Evolutionary conservation across 2,329 filamentous ascomycete genomes (phyloP), one percentile per base, ranked within the genome.

Genomic region (Capronia epimyces): DNA sequence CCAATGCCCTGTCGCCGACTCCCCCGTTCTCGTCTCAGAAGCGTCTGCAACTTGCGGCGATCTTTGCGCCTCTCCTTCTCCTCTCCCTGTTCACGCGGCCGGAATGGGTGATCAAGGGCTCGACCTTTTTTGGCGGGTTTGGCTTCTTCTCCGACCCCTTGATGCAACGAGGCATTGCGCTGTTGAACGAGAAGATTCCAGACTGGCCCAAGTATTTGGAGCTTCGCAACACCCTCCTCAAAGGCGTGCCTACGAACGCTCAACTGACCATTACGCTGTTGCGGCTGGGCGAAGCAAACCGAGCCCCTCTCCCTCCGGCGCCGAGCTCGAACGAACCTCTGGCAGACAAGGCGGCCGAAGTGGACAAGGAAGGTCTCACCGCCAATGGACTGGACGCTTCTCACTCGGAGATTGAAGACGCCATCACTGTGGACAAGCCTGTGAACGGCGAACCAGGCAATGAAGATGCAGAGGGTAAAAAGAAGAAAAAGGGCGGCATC

Each of bases 241-340:
- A 86, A 63, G 87, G 87, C 2, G 83, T 93, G 0, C 89, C 89
- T 1, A 95, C 88, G 1, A 93, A 94, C 64, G 87, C 87, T 2
- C 89, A 95, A 63, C 78, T 94, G 15, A 83, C 87, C 0, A 72
- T 94, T 22, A 94, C 88, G 0, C 75, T 94, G 1, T 79, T 94
- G 9, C 84, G 89, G 3, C 82, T 91, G 24, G 88, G 87, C 34
- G 89, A 94, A 68, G 80, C 80, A 9, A 90, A 90, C 68, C 86
- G 86, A 58, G 83, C 86, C 0, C 89, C 89, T 0, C 68, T 94
- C 0, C 87, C 87, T 0, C 82, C 79, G 9, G 78, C 79, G 18
- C 78, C 79, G 13, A 66, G 65, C 13, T 68, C 73, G 18, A 54
- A 61, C 2, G 55, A 65, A 8, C 68, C 74, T 22, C 74, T 77